These are phyloP conservation scores for Gastrolobium villosum DNA, from an alignment of 306 rosid genomes.

Conservation along the genomic window DNA sequence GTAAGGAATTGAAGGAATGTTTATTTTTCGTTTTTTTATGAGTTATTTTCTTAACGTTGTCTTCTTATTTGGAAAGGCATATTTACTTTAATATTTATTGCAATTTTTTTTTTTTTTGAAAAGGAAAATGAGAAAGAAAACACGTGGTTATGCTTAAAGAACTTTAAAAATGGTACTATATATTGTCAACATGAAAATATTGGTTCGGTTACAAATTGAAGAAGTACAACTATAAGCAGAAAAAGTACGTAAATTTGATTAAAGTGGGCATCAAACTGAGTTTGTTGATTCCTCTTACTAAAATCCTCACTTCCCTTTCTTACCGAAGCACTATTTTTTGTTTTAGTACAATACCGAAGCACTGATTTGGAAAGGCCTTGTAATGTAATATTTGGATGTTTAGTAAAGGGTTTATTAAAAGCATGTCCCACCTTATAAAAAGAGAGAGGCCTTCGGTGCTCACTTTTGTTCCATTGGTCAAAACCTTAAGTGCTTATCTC, in stretches of 20 bases:
- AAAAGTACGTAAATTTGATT: neutral
- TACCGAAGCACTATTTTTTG: neutral
- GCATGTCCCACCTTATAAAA: neutral
- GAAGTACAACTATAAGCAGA: neutral
- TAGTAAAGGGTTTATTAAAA: conserved; percentile 2
- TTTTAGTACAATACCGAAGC: no score
- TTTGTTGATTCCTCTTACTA: conserved; percentile 33
- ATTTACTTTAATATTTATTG: neutral
- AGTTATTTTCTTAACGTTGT: neutral
- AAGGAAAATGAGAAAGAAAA: neutral
- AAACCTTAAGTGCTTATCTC: conserved; percentile 35
- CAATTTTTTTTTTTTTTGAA: neutral
- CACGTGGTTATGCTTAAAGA: neutral
- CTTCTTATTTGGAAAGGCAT: neutral
- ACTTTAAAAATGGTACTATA: neutral
- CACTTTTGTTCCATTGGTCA: conserved; percentile 30
- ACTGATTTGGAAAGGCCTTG: neutral
- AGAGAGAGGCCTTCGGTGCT: neutral
- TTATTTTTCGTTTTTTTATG: neutral
- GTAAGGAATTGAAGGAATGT: neutral
- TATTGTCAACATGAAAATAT: conserved; percentile 10
- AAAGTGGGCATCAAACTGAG: conserved; percentile 28
- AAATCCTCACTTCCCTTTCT: conserved; percentile 29
- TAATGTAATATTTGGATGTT: conserved; percentile 11
- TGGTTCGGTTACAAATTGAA: neutral